Base-by-base conservation (phyloP, 2,329 filamentous ascomycete genomes). In the Daldinia eschscholtzii region DNA sequence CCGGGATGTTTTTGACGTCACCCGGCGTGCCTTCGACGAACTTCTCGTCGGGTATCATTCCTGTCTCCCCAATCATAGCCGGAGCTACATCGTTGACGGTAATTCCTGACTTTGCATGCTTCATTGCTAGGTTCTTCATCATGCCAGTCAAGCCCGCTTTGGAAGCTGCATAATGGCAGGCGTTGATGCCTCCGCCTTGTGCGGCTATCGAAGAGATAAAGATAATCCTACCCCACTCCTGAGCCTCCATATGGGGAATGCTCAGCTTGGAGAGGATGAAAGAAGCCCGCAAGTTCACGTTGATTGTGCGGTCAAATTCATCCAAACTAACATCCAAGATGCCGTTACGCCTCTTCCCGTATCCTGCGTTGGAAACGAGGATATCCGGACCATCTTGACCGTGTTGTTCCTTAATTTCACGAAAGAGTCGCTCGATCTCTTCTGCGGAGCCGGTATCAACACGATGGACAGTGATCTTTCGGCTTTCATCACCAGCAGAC, bases 31-130 rank as follows among this genome's bases (percentile, higher is more conserved):
- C 84, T 72, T 79, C 79, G 15, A 85, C 79, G 13, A 75, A 76
- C 68, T 86, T 83, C 44, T 85, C 85, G 67, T 87, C 83, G 1
- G 87, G 86, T 46, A 91, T 88, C 87, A 91, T 87, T 0, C 87
- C 87, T 2, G 87, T 89, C 23, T 87, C 85, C 3, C 88, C 88
- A 70, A 91, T 91, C 88, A 91, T 91, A 2, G 89, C 89, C 0
- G 89, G 89, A 2, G 88, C 87, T n/a, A 91, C 87, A 70, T 91
- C 88, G 66, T 91, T 91, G 64, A 91, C 87, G 13, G 88, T 89
- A 72, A 91, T 89, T 35, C 88, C 88, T 72, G 83, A 84, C 62
- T 84, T 82, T 1, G 87, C 89, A 23, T 91, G 83, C 52, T 87
- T 86, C 0, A 82, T 84, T 0, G 88, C 84, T 33, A 91, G 81